Percentiles rank a stretch among this genome's conserved stretches.
These are phyloP conservation scores for Dissoconium aciculare DNA, from an alignment of 2,329 filamentous ascomycete species.

Conservation along the genomic window DNA sequence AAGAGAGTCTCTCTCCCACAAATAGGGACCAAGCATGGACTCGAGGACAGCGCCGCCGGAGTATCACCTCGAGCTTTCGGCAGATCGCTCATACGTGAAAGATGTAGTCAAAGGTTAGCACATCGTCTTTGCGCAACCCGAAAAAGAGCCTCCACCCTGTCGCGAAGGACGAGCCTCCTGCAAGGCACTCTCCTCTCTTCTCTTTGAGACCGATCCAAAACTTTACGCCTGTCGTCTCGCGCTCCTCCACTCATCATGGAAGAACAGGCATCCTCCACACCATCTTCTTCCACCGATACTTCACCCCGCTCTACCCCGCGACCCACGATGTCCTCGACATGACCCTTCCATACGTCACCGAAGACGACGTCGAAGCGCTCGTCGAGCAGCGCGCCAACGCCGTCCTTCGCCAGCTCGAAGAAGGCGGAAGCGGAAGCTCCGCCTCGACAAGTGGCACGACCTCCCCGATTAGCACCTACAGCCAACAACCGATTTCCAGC, in stretches of 20 bases:
- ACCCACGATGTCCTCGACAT: constrained; percentile 84
- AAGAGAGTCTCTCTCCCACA: not conserved
- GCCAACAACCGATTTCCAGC: no score
- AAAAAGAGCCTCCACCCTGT: constrained; percentile 3
- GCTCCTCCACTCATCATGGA: constrained; percentile 7
- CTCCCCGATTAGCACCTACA: no score
- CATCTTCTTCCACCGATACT: constrained; percentile 98
- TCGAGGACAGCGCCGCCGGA: constrained; percentile 53
- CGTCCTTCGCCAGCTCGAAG: constrained; percentile 62
- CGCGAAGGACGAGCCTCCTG: constrained; percentile 1
- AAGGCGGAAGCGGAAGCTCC: no score
- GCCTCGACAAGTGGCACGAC: constrained; percentile 9
- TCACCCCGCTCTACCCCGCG: constrained; percentile 67
- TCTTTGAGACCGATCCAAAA: not conserved
- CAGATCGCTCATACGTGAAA: constrained; percentile 75
- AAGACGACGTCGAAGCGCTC: constrained; percentile 80
- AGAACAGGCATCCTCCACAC: constrained; percentile 74
- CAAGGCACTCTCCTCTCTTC: not conserved
- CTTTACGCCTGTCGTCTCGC: not conserved
- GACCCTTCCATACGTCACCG: constrained; percentile 75
- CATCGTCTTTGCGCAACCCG: constrained; percentile 2
- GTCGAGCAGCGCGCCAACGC: constrained; percentile 76
- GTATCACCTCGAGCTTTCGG: constrained; percentile 86
- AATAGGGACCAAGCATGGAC: constrained; percentile 37
- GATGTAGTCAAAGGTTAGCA: constrained; percentile 69